Conservation (phyloP, 495 filamentous ascomycete species). For the Neurospora discreta region DNA sequence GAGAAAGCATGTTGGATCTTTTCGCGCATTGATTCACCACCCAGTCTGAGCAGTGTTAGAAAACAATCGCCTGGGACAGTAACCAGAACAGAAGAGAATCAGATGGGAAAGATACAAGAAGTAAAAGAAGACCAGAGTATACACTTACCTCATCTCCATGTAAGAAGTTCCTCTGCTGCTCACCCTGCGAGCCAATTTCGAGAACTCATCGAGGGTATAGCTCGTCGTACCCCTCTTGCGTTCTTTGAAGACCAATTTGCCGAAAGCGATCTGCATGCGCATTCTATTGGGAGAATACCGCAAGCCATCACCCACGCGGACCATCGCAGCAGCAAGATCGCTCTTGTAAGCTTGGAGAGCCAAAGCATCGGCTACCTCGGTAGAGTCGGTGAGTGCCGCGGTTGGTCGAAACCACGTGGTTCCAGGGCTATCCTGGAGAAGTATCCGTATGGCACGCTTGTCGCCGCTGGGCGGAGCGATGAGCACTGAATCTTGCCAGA, state of each 20-base stretch:
- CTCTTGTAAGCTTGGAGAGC: constrained; percentile 3
- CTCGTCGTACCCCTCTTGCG: constrained; percentile 27
- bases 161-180: constrained; percentile 18
- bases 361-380: neutral
- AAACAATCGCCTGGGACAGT: no score
- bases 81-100: neutral
- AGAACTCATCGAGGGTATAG: constrained; percentile 41
- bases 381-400: neutral
- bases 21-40: neutral
- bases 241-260: constrained; percentile 36
- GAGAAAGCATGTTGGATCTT: neutral
- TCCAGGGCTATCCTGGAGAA: constrained; percentile 1
- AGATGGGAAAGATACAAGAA: neutral
- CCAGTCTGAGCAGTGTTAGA: neutral
- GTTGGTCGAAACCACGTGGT: constrained; percentile 1
- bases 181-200: constrained; percentile 28
- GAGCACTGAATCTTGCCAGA: constrained; percentile 7
- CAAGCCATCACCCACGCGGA: neutral
- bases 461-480: constrained; percentile 3
- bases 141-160: constrained; percentile 27
- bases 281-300: constrained; percentile 13
- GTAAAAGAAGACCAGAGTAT: neutral
- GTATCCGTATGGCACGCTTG: neutral
- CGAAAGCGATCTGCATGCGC: constrained; percentile 46
- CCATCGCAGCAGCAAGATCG: neutral